Evolutionary conservation across 176 grass and related monocot species (phyloP).

Genomic region (Rhynchospora tenuis): DNA sequence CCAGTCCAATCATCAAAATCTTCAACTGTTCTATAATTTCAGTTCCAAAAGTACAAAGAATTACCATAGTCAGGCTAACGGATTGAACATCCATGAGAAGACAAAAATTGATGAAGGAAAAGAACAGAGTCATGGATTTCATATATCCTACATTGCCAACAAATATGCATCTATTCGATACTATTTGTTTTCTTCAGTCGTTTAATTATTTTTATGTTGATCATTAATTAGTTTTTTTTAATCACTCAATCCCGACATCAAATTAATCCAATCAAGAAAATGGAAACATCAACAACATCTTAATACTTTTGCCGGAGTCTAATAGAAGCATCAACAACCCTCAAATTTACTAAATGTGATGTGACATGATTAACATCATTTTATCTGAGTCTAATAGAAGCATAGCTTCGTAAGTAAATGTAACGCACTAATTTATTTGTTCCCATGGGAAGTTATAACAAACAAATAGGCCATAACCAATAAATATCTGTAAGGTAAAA

Average conservation of each 20-base stretch:
- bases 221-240: too few relatives aligned
- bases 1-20: conserved; percentile 95
- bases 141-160: not conserved
- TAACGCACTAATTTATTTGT: not conserved
- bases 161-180: not conserved
- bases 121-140: not conserved
- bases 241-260: not conserved
- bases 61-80: not conserved
- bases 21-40: conserved; percentile 65
- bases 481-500: not conserved
- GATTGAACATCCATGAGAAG: not conserved
- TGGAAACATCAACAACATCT: not conserved
- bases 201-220: too few relatives aligned
- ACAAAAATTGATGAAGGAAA: too few relatives aligned
- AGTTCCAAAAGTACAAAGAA: not conserved
- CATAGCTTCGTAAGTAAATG: not conserved
- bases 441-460: not conserved
- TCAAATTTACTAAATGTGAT: not conserved
- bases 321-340: not conserved
- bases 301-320: not conserved
- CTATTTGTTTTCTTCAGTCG: too few relatives aligned
- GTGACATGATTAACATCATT: not conserved
- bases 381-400: not conserved
- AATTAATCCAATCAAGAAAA: not conserved
- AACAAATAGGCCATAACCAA: not conserved